A percentile compares a stretch with the other conserved stretches of the same genome.
These are phyloP conservation scores for Torulaspora globosa DNA, from an alignment of 1,139 yeast species.

Conservation along the genomic window DNA sequence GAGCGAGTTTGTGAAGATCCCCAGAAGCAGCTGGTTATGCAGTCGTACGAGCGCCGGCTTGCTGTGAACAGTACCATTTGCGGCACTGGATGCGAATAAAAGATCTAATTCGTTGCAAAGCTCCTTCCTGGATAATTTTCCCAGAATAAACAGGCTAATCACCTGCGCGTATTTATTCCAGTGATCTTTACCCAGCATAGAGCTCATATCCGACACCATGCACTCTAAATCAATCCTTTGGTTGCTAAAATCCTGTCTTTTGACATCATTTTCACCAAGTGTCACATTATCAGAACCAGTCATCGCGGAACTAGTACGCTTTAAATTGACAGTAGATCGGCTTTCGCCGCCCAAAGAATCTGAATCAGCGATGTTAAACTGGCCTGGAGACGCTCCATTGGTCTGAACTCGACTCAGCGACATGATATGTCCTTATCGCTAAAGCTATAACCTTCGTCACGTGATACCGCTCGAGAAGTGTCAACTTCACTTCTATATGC, in stretches of 20 bases:
- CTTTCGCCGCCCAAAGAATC: not conserved
- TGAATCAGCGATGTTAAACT: not conserved
- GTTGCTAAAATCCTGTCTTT: constrained; percentile 12
- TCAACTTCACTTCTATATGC: not conserved
- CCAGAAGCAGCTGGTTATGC: constrained; percentile 78
- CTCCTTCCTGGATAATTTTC: constrained; percentile 74
- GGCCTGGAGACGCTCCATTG: constrained; percentile 14
- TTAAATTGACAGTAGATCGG: constrained; percentile 3
- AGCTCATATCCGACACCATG: constrained; percentile 70
- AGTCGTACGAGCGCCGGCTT: constrained; percentile 38
- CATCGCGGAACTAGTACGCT: constrained; percentile 8
- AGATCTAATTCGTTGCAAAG: constrained; percentile 39
- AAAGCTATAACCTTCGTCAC: not conserved
- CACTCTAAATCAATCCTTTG: constrained; percentile 68
- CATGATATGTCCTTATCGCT: constrained; percentile 6
- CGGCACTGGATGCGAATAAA: constrained; percentile 22
- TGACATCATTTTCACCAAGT: constrained; percentile 7
- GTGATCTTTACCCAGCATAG: constrained; percentile 57
- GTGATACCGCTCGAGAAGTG: not conserved
- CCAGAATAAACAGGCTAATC: constrained; percentile 69
- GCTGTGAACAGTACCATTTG: constrained; percentile 5
- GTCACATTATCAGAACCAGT: constrained; percentile 8
- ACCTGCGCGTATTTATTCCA: constrained; percentile 89
- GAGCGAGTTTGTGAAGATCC: constrained; percentile 79
- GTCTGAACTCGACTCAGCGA: constrained; percentile 18